Base-by-base conservation (phyloP, 139 green algal species). In the Chlamydomonas sp. region DNA sequence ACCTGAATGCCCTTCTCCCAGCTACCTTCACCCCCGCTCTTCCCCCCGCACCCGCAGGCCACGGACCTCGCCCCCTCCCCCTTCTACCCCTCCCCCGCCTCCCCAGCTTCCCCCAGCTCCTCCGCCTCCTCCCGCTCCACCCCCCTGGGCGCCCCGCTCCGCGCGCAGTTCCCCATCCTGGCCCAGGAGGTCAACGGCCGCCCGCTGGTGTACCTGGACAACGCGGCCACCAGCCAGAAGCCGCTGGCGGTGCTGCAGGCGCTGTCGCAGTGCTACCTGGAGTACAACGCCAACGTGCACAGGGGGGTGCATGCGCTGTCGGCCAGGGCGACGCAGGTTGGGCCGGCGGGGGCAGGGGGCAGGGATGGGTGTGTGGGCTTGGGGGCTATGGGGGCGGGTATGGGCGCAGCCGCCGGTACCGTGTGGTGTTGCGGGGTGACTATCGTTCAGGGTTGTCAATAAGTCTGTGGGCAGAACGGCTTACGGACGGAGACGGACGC, bases 211-310 rank as follows among this genome's bases (percentile, higher is more conserved):
- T 99, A 99, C 92, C 90, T 99, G 20, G 98, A 99, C 95, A 99
- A 97, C 80, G 98, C 96, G 15, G 98, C 98, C 4, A 99, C 98
- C 4, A 98, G 94, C 3, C 98, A 99, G 82, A 99, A 99, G 94
- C 98, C 90, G 0, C 14, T 75, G 8, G 83, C 78, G 17, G 95
- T 98, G 61, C 88, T 99, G 12, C 78, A 94, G 1, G 93, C 92
- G 0, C 92, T 99, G 86, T 75, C 93, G 2, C n/a, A 89, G 1
- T 99, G 98, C 91, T 99, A 99, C 91, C n/a, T 15, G 8, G 9
- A 83, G 1, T 97, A 97, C 92, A 99, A 99, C 92, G 93, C 94
- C 79, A 99, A 99, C 83, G 98, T 99, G 73, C 98, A 99, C 90
- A 91, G 98, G 15, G 98, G 98, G 12, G 96, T 99, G 79, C 97